Evolutionary conservation across 345 rosid species (phyloP).

Genomic region (Raphanus raphanistrum): DNA sequence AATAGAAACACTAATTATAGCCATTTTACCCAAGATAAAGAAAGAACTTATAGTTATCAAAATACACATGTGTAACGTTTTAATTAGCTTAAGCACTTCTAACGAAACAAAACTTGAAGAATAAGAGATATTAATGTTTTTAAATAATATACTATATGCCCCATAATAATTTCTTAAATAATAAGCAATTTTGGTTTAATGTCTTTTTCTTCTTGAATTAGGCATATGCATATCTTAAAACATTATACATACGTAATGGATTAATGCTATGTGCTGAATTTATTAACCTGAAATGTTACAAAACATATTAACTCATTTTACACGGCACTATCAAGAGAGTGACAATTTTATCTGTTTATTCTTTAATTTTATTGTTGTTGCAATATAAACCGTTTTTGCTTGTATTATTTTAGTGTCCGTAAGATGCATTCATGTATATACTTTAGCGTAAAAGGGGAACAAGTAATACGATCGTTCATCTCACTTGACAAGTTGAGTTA

Average conservation of each 20-base stretch:
- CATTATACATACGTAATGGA: neutral
- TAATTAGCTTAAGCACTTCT: neutral
- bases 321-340: neutral
- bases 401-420: neutral
- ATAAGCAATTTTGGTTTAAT: conserved; percentile 25
- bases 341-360: neutral
- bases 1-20: neutral
- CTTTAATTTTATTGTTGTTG: neutral
- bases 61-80: neutral
- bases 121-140: neutral
- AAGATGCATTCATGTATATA: neutral
- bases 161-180: conserved; percentile 26
- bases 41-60: neutral
- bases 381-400: neutral
- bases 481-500: conserved; percentile 35
- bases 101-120: conserved; percentile 14
- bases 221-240: neutral
- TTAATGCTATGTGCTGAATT: neutral
- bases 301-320: neutral
- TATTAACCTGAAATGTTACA: neutral
- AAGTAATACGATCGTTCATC: conserved; percentile 19
- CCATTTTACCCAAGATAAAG: neutral
- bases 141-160: neutral
- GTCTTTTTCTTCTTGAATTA: conserved; percentile 31
- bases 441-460: neutral